phyloP scores from a whole-genome alignment of 2,329 filamentous ascomycete genomes.

The Zymoseptoria ardabiliae region DNA sequence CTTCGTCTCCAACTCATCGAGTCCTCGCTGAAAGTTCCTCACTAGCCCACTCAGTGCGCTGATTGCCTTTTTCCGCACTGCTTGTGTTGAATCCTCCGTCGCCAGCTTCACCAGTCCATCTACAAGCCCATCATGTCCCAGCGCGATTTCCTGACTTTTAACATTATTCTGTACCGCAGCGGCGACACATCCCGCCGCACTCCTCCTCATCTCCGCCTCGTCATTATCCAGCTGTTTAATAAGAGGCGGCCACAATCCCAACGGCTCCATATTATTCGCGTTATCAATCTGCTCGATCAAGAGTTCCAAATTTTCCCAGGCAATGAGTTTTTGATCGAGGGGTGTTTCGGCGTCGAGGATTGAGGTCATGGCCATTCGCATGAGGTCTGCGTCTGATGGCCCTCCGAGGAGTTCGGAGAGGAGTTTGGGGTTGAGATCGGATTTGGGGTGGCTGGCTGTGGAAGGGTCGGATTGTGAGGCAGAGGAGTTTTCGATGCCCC shows the following conservation, averaged over 20 bases:
- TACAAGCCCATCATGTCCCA: slow-evolving; percentile 56
- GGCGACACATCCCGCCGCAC: slow-evolving; percentile 90
- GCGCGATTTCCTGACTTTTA: slow-evolving; percentile 67
- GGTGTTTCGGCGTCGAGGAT: slow-evolving; percentile 58
- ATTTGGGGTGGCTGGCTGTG: slow-evolving; percentile 28
- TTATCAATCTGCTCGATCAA: slow-evolving; percentile 91
- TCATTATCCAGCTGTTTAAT: slow-evolving; percentile 60
- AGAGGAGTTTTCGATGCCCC: slow-evolving; percentile 61
- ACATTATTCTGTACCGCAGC: slow-evolving; percentile 96
- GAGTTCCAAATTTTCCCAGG: slow-evolving; percentile 93
- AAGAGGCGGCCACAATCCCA: slow-evolving; percentile 76
- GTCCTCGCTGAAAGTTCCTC: slow-evolving; percentile 78
- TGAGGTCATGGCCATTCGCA: slow-evolving; percentile 75
- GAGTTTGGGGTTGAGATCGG: slow-evolving; percentile 58
- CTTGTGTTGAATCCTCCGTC: slow-evolving; percentile 50
- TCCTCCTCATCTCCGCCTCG: slow-evolving; percentile 66
- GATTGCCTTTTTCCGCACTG: slow-evolving; percentile 76
- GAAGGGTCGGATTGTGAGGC: slow-evolving; percentile 31
- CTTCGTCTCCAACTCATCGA: slow-evolving; percentile 58
- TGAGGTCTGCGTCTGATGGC: slow-evolving; percentile 83
- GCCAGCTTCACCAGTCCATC: slow-evolving; percentile 61
- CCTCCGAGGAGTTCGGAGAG: slow-evolving; percentile 72
- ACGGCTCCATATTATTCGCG: slow-evolving; percentile 79
- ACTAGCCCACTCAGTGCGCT: slow-evolving; percentile 80
- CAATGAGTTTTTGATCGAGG: slow-evolving; percentile 69